Evolutionary conservation across 225 moss, liverwort and hornwort genomes (phyloP).

Genomic region (Polytrichum commune): DNA sequence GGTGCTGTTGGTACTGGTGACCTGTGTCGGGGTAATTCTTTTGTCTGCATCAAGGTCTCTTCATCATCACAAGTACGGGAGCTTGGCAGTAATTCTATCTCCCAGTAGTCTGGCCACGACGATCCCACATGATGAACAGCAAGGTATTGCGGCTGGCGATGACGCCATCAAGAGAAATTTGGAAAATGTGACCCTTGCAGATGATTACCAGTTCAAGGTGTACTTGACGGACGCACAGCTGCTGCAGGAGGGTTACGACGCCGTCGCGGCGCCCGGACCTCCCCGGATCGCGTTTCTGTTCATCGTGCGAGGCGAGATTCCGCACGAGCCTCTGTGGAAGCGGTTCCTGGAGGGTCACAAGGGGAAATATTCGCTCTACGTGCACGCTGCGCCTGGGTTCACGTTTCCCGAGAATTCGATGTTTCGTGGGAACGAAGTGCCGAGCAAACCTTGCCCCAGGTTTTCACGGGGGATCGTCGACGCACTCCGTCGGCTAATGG

Average conservation of each 20-base stretch:
- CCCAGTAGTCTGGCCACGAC: too few relatives aligned
- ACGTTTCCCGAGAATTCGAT: slow-evolving; percentile 19
- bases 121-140: too few relatives aligned
- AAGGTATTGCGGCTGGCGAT: too few relatives aligned
- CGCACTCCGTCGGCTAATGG: slow-evolving; percentile 17
- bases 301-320: slow-evolving; percentile 26
- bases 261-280: neutral
- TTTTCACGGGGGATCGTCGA: slow-evolving; percentile 32
- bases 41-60: too few relatives aligned
- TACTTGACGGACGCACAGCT: slow-evolving; percentile 38
- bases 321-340: slow-evolving; percentile 31
- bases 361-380: slow-evolving; percentile 29
- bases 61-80: too few relatives aligned
- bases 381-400: slow-evolving; percentile 26
- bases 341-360: slow-evolving; percentile 24
- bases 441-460: slow-evolving; percentile 23
- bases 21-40: too few relatives aligned
- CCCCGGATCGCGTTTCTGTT: slow-evolving; percentile 41
- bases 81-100: too few relatives aligned
- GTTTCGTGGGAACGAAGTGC: slow-evolving; percentile 29
- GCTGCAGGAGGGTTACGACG: slow-evolving; percentile 14
- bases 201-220: slow-evolving; percentile 8
- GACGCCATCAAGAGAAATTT: too few relatives aligned
- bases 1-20: too few relatives aligned
- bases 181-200: too few relatives aligned